Percentiles rank a stretch among this genome's conserved stretches.
phyloP scores from a whole-genome alignment of 2,329 filamentous ascomycete genomes.

The Scedosporium dehoogii region DNA sequence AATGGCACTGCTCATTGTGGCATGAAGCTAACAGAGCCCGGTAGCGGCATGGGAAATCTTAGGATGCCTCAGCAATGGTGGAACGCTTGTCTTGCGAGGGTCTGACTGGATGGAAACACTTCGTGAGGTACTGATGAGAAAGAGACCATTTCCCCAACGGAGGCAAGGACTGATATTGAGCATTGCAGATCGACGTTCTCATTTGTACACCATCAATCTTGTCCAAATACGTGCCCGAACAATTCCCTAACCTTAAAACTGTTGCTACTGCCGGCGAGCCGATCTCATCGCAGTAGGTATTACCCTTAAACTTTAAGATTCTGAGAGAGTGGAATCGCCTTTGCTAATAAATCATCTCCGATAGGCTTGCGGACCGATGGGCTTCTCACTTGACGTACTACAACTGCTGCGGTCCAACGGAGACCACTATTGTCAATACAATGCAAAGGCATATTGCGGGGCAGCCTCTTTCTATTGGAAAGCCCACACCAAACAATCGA shows the following conservation, averaged over 20 bases:
- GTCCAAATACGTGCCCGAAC: constrained; percentile 33
- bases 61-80: constrained; percentile 45
- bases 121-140: constrained; percentile 25
- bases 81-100: constrained; percentile 42
- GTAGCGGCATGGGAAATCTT: constrained; percentile 53
- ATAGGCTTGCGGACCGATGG: constrained; percentile 44
- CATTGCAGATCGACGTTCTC: constrained; percentile 37
- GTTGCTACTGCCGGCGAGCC: constrained; percentile 48
- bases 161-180: not conserved
- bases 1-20: not conserved
- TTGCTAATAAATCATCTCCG: not conserved
- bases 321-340: constrained; percentile 10
- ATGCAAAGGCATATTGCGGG: constrained; percentile 39
- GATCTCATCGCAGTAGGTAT: constrained; percentile 30
- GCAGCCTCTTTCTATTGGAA: constrained; percentile 39
- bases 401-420: constrained; percentile 51
- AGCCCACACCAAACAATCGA: constrained; percentile 45
- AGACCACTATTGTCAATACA: constrained; percentile 50
- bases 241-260: constrained; percentile 40
- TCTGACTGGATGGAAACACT: constrained; percentile 38
- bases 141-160: not conserved
- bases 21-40: not conserved
- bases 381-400: constrained; percentile 35
- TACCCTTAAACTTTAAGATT: constrained; percentile 8
- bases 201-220: constrained; percentile 47